phyloP scores from a whole-genome alignment of 129 eudicot genomes.

The Escallonia rubra region DNA sequence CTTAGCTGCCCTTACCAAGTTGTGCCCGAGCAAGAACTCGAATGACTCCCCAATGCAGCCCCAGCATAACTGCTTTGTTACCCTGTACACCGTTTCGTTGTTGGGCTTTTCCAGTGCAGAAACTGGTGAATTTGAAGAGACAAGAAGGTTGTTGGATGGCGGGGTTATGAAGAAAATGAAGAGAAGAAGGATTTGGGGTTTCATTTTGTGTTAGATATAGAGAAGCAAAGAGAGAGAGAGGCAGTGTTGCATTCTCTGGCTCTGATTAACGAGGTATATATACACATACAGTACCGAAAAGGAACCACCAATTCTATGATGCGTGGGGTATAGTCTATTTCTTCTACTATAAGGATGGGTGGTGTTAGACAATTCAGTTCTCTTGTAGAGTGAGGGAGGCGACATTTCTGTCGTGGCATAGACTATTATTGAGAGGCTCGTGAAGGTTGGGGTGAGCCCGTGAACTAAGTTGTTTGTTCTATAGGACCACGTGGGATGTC shows the following conservation, averaged over 20 bases:
- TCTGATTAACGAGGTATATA: background rate
- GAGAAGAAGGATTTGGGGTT: conserved; percentile 18
- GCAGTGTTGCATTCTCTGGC: background rate
- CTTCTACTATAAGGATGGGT: background rate
- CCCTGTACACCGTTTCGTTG: conserved; percentile 50
- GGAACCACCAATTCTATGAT: background rate
- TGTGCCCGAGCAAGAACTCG: conserved; percentile 58
- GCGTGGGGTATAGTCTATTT: background rate
- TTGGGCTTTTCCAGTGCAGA: conserved; percentile 21
- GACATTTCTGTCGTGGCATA: background rate
- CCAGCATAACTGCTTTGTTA: conserved; percentile 63
- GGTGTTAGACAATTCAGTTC: background rate
- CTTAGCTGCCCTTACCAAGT: conserved; percentile 65
- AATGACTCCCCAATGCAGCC: conserved; percentile 56
- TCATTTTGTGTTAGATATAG: conserved; percentile 23
- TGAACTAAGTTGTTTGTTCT: conserved; percentile 13
- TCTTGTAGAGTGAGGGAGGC: background rate
- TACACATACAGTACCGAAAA: background rate
- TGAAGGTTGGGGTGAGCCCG: conserved; percentile 10
- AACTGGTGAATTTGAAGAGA: background rate
- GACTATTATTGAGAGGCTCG: background rate
- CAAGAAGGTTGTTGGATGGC: background rate
- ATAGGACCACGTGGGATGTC: background rate
- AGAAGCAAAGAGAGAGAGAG: background rate
- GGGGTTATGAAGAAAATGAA: conserved; percentile 19